These are phyloP conservation scores for Blastomyces gilchristii DNA, from an alignment of 2,329 filamentous ascomycete genomes.

Conservation along the genomic window DNA sequence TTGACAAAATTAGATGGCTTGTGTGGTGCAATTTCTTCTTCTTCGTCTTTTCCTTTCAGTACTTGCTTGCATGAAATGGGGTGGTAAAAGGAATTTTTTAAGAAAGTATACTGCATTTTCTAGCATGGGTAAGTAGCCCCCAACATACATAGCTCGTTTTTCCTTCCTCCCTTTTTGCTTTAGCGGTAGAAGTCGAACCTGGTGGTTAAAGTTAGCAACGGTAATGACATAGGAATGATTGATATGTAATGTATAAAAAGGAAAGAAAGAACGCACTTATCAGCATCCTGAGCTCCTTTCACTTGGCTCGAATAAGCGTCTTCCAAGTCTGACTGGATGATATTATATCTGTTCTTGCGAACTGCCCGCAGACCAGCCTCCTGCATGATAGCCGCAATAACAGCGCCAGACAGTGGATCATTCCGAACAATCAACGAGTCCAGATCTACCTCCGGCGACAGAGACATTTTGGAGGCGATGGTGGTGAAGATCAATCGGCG, in stretches of 20 bases:
- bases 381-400: slow-evolving; percentile 99
- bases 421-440: slow-evolving; percentile 95
- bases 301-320: slow-evolving; percentile 96
- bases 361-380: slow-evolving; percentile 91
- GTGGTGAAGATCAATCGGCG: slow-evolving; percentile 92
- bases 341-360: slow-evolving; percentile 97
- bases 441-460: slow-evolving; percentile 91
- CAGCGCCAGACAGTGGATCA: slow-evolving; percentile 84
- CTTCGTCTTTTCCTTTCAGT: background rate
- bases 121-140: background rate
- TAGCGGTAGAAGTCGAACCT: slow-evolving; percentile 87
- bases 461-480: slow-evolving; percentile 94
- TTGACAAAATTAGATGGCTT: background rate
- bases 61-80: too few species aligned
- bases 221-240: slow-evolving; percentile 9
- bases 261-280: slow-evolving; percentile 40
- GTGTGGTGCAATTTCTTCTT: background rate
- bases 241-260: background rate
- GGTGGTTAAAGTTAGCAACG: slow-evolving; percentile 38
- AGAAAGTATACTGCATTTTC: background rate
- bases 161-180: background rate
- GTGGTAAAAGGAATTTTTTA: too few species aligned
- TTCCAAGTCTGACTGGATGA: slow-evolving; percentile 92
- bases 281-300: slow-evolving; percentile 64
- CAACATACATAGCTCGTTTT: background rate